These are phyloP conservation scores for Synchytrium microbalum DNA, from an alignment of 371 early-diverging fungal genomes.

Conservation along the genomic window DNA sequence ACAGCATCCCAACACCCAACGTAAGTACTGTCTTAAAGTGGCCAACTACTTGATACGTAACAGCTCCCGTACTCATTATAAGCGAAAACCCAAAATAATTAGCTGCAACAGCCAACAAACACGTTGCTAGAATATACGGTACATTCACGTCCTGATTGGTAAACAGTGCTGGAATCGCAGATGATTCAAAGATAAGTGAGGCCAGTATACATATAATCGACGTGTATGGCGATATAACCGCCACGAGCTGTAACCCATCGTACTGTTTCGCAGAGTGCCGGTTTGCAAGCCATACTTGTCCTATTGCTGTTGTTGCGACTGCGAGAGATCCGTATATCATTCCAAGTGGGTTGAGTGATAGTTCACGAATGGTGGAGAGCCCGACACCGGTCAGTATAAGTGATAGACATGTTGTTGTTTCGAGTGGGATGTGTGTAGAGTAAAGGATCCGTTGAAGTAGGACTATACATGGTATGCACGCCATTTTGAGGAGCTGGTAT, in stretches of 20 bases:
- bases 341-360: neutral
- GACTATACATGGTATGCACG: conserved; percentile 15
- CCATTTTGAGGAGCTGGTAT: conserved; percentile 16
- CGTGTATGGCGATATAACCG: conserved; percentile 2
- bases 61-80: conserved; percentile 11
- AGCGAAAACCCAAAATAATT: conserved; percentile 17
- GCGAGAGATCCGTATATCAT: conserved; percentile 1
- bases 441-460: conserved; percentile 13
- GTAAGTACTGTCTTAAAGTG: conserved; percentile 16
- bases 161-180: neutral
- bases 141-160: too few species aligned
- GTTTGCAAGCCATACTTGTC: neutral
- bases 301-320: neutral
- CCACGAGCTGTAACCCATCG: neutral
- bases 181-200: neutral
- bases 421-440: neutral
- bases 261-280: neutral
- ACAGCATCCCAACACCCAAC: conserved; percentile 3
- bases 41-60: conserved; percentile 19
- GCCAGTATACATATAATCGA: neutral
- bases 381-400: conserved; percentile 2
- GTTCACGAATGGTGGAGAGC: neutral
- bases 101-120: conserved; percentile 11
- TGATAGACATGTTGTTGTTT: neutral
- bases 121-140: conserved; percentile 1